Evolutionary conservation across 441 rosid genomes (phyloP), one percentile per base, ranked within the genome.

Genomic region (Pelargonium citronellum): DNA sequence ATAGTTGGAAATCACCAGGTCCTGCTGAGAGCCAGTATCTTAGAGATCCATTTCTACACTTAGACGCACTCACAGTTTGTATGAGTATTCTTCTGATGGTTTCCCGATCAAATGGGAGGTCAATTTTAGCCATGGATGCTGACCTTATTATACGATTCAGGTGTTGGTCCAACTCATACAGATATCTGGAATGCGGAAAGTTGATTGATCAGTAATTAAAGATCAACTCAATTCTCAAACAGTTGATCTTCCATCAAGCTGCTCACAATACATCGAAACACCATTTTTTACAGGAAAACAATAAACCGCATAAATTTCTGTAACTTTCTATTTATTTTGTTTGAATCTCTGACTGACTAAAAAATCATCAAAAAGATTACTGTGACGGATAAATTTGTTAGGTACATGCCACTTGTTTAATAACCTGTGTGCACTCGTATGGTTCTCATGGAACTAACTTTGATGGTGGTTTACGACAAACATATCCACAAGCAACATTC

Each of bases 11-110:
- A 75, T 91, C 90, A 27, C 98, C 97, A 1, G 91, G 88, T 44
- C 98, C 96, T 7, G 85, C 87, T 1, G 97, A 93, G 46, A 93
- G 89, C 96, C 97, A 91, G 81, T 91, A 93, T 79, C 98, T 77
- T 66, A 91, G 72, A 8, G 89, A 87, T 47, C 98, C 96, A 49
- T 84, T 79, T 66, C 64, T 76, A 64, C 98, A 93, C 27, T 79
- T 76, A 1, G 97, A 88, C 49, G 81, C 90, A 11, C 87, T 81
- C 58, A 83, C 96, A 5, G 96, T 89, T 77, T 81, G 87, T 67
- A 91, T 80, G 62, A 93, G 97, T 61, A 91, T 86, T 55, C 69
- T 78, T 78, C 77, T 82, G 15, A 91, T 83, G 57, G 61, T 79
- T 73, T 88, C 91, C 1, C 84, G 83, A 66, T 84, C 87, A 8